phyloP scores from a whole-genome alignment of 225 moss, liverwort and hornwort genomes.

The Sphagnum contortum region DNA sequence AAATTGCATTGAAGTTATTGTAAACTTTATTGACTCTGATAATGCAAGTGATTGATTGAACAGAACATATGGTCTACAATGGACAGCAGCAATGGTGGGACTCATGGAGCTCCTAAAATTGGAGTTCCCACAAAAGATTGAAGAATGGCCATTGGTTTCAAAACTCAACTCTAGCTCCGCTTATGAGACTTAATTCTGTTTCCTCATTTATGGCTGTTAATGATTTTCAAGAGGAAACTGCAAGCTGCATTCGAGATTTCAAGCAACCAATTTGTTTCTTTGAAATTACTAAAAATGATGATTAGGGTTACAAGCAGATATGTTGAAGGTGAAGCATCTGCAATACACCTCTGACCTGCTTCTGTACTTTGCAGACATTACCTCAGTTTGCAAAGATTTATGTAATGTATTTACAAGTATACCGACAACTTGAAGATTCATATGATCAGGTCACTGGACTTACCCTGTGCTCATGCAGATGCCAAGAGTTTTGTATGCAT shows the following conservation, averaged over 20 bases:
- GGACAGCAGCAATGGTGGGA: slow-evolving; percentile 41
- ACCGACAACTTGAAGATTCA: slow-evolving; percentile 69
- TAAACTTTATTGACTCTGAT: no score
- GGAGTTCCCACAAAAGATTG: slow-evolving; percentile 24
- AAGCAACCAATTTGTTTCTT: no score
- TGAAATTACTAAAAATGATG: no score
- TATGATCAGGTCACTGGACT: slow-evolving; percentile 46
- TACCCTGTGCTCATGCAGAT: neutral
- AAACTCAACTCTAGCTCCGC: neutral
- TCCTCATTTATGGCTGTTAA: no score
- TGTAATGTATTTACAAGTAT: slow-evolving; percentile 64
- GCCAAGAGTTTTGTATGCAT: neutral
- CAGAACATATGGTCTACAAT: slow-evolving; percentile 45
- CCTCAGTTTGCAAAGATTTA: slow-evolving; percentile 45
- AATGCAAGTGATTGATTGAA: neutral
- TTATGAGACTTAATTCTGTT: no score
- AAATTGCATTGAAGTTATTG: no score
- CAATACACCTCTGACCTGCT: no score
- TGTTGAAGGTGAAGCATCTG: no score
- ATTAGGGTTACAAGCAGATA: no score
- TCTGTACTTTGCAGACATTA: slow-evolving; percentile 17
- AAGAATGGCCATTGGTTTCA: slow-evolving; percentile 26
- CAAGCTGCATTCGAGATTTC: no score
- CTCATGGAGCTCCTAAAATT: slow-evolving; percentile 39
- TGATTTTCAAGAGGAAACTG: no score